Conservation (phyloP, 2,329 filamentous ascomycete species). For the Biscogniauxia marginata region DNA sequence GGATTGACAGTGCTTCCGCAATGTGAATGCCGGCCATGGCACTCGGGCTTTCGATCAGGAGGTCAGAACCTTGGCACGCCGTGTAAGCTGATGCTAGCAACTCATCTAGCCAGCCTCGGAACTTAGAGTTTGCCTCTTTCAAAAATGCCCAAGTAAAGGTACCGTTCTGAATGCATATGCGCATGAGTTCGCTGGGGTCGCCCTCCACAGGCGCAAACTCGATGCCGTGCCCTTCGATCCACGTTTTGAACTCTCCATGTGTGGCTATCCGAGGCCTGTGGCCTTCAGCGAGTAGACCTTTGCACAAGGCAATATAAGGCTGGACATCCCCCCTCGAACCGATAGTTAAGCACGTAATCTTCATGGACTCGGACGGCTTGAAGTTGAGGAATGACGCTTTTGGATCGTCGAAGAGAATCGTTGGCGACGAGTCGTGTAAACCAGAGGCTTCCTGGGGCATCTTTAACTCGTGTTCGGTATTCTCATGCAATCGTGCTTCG, state of each 20-base stretch:
- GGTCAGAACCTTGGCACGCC: constrained; percentile 81
- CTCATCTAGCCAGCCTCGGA: constrained; percentile 93
- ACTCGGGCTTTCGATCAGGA: constrained; percentile 92
- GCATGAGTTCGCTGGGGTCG: constrained; percentile 92
- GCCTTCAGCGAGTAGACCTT: constrained; percentile 82
- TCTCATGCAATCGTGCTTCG: constrained; percentile 62
- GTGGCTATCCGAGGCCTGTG: constrained; percentile 87
- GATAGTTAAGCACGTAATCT: constrained; percentile 91
- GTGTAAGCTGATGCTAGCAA: constrained; percentile 78
- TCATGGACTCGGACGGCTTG: constrained; percentile 76
- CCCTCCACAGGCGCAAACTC: constrained; percentile 87
- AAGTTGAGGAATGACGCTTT: constrained; percentile 87
- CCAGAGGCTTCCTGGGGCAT: constrained; percentile 47
- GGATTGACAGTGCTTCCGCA: constrained; percentile 86
- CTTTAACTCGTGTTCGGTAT: constrained; percentile 49
- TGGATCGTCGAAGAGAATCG: constrained; percentile 86
- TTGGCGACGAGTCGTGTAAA: constrained; percentile 57
- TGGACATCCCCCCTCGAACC: constrained; percentile 95
- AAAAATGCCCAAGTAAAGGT: constrained; percentile 95
- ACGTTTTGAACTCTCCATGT: constrained; percentile 83
- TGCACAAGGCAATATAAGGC: constrained; percentile 95
- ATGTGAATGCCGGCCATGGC: constrained; percentile 99
- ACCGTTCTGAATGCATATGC: constrained; percentile 92
- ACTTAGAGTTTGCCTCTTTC: constrained; percentile 80
- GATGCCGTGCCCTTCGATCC: constrained; percentile 91